Evolutionary conservation across 257 asterid species (phyloP).

Genomic region (Rehmannia glutinosa): DNA sequence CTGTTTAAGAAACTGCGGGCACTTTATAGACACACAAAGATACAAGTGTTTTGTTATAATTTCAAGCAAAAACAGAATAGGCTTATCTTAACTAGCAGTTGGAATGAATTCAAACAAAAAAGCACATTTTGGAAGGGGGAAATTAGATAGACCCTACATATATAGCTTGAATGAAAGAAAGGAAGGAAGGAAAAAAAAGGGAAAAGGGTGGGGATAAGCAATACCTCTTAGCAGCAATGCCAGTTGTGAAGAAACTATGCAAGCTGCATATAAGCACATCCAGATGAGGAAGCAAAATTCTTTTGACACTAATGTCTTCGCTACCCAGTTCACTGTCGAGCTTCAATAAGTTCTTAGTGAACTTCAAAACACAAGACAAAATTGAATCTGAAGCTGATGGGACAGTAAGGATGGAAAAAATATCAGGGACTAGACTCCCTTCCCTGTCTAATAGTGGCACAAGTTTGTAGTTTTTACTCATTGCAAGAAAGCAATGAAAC

Average conservation of each 20-base stretch:
- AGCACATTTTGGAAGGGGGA: not conserved
- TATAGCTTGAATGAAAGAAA: not conserved
- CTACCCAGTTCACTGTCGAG: conserved; percentile 61
- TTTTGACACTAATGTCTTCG: conserved; percentile 42
- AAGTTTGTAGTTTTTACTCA: conserved; percentile 80
- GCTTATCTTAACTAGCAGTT: not conserved
- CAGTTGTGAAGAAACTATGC: conserved; percentile 46
- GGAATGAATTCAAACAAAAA: not conserved
- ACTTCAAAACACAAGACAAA: conserved; percentile 60
- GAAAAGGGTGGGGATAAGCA: not conserved
- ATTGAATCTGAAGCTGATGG: conserved; percentile 71
- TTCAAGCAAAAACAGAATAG: too few relatives aligned
- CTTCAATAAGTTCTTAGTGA: conserved; percentile 70
- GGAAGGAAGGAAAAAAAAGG: not conserved
- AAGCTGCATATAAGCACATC: conserved; percentile 64
- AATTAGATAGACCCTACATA: not conserved
- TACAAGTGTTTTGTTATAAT: not conserved
- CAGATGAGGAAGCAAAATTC: conserved; percentile 60
- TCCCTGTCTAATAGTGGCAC: conserved; percentile 58
- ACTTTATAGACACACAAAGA: not conserved
- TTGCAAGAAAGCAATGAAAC: conserved; percentile 85
- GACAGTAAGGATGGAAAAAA: conserved; percentile 64
- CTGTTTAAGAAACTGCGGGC: not conserved
- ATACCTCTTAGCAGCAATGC: conserved; percentile 58
- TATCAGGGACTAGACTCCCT: conserved; percentile 74